Percentiles rank a stretch among this genome's conserved stretches.
These are phyloP conservation scores for Poteriospumella lacustris DNA, from an alignment of 108 stramenopile species.

Conservation along the genomic window DNA sequence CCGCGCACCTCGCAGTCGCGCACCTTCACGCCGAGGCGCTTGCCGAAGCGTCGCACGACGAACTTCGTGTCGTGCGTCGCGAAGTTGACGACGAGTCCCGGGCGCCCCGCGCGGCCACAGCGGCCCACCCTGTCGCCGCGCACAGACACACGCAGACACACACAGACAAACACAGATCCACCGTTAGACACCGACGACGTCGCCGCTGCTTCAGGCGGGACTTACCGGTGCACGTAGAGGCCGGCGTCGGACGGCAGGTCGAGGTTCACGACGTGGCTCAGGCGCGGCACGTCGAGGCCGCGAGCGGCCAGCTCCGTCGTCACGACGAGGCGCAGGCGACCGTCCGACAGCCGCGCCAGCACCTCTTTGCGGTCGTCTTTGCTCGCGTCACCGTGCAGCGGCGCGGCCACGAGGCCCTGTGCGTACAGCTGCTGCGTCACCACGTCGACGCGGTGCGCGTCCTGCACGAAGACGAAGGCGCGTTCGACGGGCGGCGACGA, in stretches of 20 bases:
- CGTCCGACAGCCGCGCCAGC: conserved; percentile 12
- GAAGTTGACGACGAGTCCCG: conserved; percentile 45
- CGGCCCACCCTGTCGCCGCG: conserved; percentile 3
- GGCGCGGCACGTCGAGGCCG: conserved; percentile 43
- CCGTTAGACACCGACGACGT: too few relatives aligned
- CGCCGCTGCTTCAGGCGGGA: too few relatives aligned
- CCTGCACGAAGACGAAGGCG: conserved; percentile 48
- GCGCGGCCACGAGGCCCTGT: conserved; percentile 40
- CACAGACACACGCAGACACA: too few relatives aligned
- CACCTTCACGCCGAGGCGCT: conserved; percentile 34
- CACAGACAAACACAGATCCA: too few relatives aligned
- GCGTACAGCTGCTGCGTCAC: conserved; percentile 36
- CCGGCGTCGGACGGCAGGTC: conserved; percentile 47
- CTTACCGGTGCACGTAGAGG: conserved; percentile 50
- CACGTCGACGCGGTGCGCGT: conserved; percentile 42
- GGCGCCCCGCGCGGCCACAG: conserved; percentile 41
- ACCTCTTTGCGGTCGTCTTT: conserved; percentile 42
- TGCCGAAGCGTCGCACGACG: conserved; percentile 36
- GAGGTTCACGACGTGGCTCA: conserved; percentile 50
- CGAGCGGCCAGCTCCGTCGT: conserved; percentile 51
- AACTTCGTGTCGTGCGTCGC: conserved; percentile 44
- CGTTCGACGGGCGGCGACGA: conserved; percentile 44
- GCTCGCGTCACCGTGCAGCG: conserved; percentile 42
- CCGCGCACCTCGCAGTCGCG: neutral
- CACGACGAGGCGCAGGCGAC: conserved; percentile 22